Conservation (phyloP, 331 rosid genomes). For the Prunus yedoensis region DNA sequence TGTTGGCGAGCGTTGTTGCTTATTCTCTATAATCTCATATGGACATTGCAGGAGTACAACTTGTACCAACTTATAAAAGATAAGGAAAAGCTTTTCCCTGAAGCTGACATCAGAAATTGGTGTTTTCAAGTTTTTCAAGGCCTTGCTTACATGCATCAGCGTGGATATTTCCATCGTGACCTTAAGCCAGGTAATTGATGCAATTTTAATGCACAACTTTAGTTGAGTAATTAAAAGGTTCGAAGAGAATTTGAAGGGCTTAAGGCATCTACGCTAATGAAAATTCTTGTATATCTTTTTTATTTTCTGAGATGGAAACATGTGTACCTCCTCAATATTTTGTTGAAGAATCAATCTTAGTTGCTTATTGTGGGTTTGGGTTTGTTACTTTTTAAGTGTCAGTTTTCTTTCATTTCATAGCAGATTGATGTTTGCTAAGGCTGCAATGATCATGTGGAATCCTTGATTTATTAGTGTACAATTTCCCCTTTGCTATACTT, state of each 20-base stretch:
- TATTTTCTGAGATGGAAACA: too few species aligned
- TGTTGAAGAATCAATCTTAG: not conserved
- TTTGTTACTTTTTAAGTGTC: not conserved
- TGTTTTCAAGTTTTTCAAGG: slow-evolving; percentile 98
- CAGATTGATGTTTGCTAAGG: not conserved
- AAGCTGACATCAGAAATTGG: slow-evolving; percentile 85
- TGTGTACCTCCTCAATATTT: too few species aligned
- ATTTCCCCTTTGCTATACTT: too few species aligned
- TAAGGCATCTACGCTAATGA: not conserved
- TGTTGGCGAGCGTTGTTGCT: not conserved
- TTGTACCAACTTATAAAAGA: slow-evolving; percentile 94
- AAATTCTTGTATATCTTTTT: too few species aligned
- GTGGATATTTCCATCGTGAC: slow-evolving; percentile 98
- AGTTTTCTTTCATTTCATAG: not conserved
- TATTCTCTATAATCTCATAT: slow-evolving; percentile 1
- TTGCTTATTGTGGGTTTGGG: not conserved
- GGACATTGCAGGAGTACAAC: slow-evolving; percentile 65
- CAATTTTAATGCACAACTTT: not conserved
- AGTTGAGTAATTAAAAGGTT: not conserved
- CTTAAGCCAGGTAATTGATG: slow-evolving; percentile 82
- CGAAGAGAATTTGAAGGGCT: not conserved
- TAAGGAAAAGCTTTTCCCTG: slow-evolving; percentile 77
- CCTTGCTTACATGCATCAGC: slow-evolving; percentile 96
- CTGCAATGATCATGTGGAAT: not conserved
- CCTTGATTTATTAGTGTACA: too few species aligned